These are phyloP conservation scores for Zygosaccharomyces pseudobailii DNA, from an alignment of 1,139 yeast species.

Conservation along the genomic window DNA sequence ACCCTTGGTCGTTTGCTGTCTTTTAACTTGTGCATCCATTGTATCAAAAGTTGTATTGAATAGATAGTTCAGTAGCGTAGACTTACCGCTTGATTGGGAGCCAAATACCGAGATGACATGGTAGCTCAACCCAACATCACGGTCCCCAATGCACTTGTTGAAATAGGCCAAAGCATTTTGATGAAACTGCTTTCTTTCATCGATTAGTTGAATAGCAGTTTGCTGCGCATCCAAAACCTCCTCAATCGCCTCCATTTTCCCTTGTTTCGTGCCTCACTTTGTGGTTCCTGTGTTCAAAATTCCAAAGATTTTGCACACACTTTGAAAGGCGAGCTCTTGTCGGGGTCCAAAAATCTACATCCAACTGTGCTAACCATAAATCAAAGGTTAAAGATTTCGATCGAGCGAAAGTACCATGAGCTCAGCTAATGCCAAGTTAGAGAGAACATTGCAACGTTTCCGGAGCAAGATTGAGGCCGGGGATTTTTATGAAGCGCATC, in stretches of 20 bases:
- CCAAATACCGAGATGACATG: constrained; percentile 96
- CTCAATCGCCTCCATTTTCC: neutral
- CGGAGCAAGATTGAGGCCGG: constrained; percentile 66
- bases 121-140: constrained; percentile 62
- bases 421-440: constrained; percentile 40
- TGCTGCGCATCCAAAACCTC: neutral
- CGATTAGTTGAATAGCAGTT: constrained; percentile 59
- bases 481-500: constrained; percentile 91
- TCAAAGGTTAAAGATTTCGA: neutral
- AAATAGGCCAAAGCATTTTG: constrained; percentile 35
- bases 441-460: constrained; percentile 59
- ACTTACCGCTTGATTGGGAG: constrained; percentile 93
- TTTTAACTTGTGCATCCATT: constrained; percentile 68
- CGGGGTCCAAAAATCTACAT: neutral
- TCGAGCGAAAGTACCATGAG: constrained; percentile 5
- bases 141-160: constrained; percentile 31
- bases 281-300: neutral
- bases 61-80: constrained; percentile 77
- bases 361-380: neutral
- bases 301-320: neutral
- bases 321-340: neutral
- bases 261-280: neutral
- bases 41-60: constrained; percentile 88
- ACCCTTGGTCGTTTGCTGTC: constrained; percentile 92
- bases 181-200: constrained; percentile 69